phyloP scores from a whole-genome alignment of 768 basidiomycete species.

The Tephrocybe rancida region DNA sequence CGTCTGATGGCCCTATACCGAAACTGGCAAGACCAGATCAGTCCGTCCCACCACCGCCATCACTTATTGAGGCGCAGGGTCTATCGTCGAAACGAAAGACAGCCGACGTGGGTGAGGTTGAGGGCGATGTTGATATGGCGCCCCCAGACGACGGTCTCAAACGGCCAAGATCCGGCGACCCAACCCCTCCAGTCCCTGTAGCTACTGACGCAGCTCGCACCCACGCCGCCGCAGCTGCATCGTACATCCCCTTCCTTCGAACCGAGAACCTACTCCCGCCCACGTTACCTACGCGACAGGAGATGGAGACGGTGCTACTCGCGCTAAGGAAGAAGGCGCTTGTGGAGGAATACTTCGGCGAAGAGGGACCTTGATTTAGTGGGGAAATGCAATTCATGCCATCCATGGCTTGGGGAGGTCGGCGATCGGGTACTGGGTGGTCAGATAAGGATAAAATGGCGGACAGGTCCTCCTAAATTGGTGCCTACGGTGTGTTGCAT shows the following conservation, averaged over 20 bases:
- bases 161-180: slow-evolving; percentile 21
- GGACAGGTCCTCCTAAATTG: too few relatives aligned
- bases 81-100: slow-evolving; percentile 56
- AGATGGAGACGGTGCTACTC: slow-evolving; percentile 80
- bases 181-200: slow-evolving; percentile 22
- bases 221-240: slow-evolving; percentile 62
- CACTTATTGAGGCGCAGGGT: background rate
- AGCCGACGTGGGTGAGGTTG: slow-evolving; percentile 29
- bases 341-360: slow-evolving; percentile 72
- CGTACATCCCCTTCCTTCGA: slow-evolving; percentile 75
- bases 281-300: slow-evolving; percentile 69
- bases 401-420: too few relatives aligned
- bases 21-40: slow-evolving; percentile 44
- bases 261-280: slow-evolving; percentile 75
- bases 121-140: slow-evolving; percentile 41
- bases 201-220: slow-evolving; percentile 34
- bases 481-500: background rate
- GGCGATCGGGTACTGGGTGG: too few relatives aligned
- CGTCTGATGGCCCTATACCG: slow-evolving; percentile 53
- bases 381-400: background rate
- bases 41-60: background rate
- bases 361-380: slow-evolving; percentile 27
- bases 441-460: too few relatives aligned
- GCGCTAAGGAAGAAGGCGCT: slow-evolving; percentile 79
- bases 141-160: slow-evolving; percentile 33